phyloP scores from a whole-genome alignment of 2,329 filamentous ascomycete species.

The Neurospora sp. region DNA sequence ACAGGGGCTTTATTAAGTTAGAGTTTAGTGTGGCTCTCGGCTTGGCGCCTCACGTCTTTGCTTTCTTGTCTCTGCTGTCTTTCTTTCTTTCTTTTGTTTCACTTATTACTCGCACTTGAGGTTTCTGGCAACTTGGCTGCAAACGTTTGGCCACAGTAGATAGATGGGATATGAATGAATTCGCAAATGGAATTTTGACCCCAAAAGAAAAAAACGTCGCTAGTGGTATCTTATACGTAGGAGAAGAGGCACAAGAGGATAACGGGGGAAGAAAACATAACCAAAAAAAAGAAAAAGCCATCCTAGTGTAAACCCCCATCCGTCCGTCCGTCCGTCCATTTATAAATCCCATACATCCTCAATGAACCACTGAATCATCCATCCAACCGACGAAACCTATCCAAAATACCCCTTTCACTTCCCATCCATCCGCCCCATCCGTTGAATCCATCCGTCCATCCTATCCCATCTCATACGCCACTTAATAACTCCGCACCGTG shows the following conservation, averaged over 20 bases:
- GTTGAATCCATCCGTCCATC: not conserved
- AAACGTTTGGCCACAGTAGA: no score
- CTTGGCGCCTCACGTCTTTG: no score
- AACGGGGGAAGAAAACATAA: not conserved
- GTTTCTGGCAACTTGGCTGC: no score
- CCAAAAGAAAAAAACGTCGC: not conserved
- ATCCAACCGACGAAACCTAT: not conserved
- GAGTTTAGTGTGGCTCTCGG: no score
- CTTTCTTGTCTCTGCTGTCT: no score
- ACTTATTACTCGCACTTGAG: no score
- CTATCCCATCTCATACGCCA: not conserved
- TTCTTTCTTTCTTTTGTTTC: no score
- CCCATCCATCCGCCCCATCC: not conserved
- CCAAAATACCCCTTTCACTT: not conserved
- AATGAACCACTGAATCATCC: not conserved
- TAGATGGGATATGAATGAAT: not conserved
- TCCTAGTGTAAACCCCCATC: not conserved
- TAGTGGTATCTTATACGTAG: not conserved
- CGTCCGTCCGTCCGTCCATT: not conserved
- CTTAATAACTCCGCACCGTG: slow-evolving; percentile 1
- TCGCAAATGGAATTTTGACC: not conserved
- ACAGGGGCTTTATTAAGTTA: no score
- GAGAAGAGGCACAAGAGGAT: not conserved
- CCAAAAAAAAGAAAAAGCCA: not conserved
- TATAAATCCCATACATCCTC: not conserved